These are phyloP conservation scores for Monotropa hypopitys DNA, from an alignment of 179 eudicot species.

Conservation along the genomic window DNA sequence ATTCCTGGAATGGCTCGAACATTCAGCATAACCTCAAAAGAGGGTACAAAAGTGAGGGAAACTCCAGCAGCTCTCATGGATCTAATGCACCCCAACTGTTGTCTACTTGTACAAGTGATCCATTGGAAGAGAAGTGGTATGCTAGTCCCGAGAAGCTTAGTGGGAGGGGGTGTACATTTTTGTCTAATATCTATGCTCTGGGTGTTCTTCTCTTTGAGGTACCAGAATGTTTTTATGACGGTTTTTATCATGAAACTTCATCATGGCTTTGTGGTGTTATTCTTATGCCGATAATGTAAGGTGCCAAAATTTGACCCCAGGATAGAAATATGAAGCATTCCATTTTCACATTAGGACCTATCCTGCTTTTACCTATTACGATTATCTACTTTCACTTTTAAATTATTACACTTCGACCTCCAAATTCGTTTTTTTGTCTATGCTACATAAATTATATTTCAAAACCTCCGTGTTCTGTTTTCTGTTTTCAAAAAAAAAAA, in stretches of 20 bases:
- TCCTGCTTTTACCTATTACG: background rate
- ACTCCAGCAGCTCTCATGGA: constrained; percentile 15
- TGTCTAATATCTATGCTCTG: constrained; percentile 72
- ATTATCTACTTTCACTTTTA: too few species aligned
- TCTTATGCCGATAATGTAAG: background rate
- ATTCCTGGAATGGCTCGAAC: constrained; percentile 12
- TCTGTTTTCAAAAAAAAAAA: too few species aligned
- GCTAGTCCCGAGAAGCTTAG: constrained; percentile 62
- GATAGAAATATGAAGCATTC: background rate
- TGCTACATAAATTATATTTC: too few species aligned
- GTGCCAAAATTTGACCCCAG: background rate
- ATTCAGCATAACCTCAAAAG: constrained; percentile 12
- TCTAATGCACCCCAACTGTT: constrained; percentile 17
- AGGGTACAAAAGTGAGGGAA: constrained; percentile 21
- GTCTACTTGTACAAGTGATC: constrained; percentile 26
- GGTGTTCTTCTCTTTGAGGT: constrained; percentile 93
- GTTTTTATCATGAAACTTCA: background rate
- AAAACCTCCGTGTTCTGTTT: too few species aligned
- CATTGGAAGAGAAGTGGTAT: constrained; percentile 77
- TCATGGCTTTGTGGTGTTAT: background rate
- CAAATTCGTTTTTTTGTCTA: too few species aligned
- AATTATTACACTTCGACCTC: too few species aligned
- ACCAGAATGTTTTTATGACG: constrained; percentile 1
- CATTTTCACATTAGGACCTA: background rate
- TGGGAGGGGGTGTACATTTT: constrained; percentile 42